Evolutionary conservation across 768 basidiomycete genomes (phyloP), one percentile per base, ranked within the genome.

Genomic region (Trametes punicea): DNA sequence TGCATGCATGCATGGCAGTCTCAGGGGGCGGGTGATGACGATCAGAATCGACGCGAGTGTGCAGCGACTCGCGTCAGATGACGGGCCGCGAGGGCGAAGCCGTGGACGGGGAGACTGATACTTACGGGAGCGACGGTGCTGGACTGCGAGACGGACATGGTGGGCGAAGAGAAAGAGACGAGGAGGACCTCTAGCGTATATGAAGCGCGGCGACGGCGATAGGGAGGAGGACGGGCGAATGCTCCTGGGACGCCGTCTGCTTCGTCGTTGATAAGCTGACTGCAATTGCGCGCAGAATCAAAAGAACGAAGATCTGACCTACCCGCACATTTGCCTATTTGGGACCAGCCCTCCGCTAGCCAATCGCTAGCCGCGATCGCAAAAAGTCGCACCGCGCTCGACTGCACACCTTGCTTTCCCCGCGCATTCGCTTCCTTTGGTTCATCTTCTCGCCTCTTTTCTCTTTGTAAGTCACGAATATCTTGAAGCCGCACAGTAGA

Each of bases 21-120:
- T 42, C 44, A 34, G 26, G 47, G 45, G 39, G 21, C 4, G 34
- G 34, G 30, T 16, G 38, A 55, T 33, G 40, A 44, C 18, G 51
- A 41, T 29, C 42, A 53, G 2, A 34, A 10, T 23, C 34, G 46
- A 40, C 33, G 31, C 45, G 49, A 44, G 38, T 38, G 41, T 47
- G 46, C n/a, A 16, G 30, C 39, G 59, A 38, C 41, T 48, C 54
- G 57, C 51, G 51, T 57, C 51, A 52, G 55, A 49, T 56, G 55
- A 33, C 20, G 45, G 29, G 26, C 25, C 39, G 41, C 29, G 41
- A 2, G 11, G 33, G 13, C 4, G 34, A 36, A 15, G n/a, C 18
- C 20, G 6, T 25, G 31, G 11, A 23, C 18, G 10, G 33, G 11
- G 25, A 31, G 5, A 4, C 29, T 7, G 23, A 23, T 8, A 55